Evolutionary conservation across 139 green algal species (phyloP).

Genomic region (Chlorella ohadii): DNA sequence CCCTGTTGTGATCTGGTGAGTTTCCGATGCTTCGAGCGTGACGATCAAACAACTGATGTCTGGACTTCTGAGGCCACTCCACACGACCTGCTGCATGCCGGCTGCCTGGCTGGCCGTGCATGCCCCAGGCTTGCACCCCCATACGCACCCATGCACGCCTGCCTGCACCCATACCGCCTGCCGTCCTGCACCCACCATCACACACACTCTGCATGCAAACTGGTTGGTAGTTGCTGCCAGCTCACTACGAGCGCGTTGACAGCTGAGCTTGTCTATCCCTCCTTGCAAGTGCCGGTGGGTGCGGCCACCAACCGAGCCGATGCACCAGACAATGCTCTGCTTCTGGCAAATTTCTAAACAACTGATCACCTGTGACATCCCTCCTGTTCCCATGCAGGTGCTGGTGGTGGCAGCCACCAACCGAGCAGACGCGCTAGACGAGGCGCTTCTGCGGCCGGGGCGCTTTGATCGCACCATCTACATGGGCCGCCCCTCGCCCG

Average conservation of each 20-base stretch:
- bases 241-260: too few species aligned
- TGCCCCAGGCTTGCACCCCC: too few species aligned
- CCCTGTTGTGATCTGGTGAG: neutral
- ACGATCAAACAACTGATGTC: constrained; percentile 12
- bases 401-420: constrained; percentile 87
- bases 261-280: too few species aligned
- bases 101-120: too few species aligned
- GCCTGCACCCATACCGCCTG: too few species aligned
- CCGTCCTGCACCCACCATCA: too few species aligned
- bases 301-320: too few species aligned
- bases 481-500: constrained; percentile 70
- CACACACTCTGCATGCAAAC: neutral
- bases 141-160: neutral
- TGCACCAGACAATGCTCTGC: too few species aligned
- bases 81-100: too few species aligned
- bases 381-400: constrained; percentile 40
- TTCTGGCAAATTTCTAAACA: too few species aligned
- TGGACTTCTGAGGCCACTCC: constrained; percentile 16
- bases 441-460: constrained; percentile 76
- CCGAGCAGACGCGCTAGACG: constrained; percentile 67
- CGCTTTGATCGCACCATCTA: constrained; percentile 79
- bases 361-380: neutral
- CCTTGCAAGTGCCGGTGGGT: too few species aligned
- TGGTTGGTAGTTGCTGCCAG: too few species aligned
- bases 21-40: constrained; percentile 1